Evolutionary conservation across 495 filamentous ascomycete genomes (phyloP).

Genomic region (Neurospora sublineolata): DNA sequence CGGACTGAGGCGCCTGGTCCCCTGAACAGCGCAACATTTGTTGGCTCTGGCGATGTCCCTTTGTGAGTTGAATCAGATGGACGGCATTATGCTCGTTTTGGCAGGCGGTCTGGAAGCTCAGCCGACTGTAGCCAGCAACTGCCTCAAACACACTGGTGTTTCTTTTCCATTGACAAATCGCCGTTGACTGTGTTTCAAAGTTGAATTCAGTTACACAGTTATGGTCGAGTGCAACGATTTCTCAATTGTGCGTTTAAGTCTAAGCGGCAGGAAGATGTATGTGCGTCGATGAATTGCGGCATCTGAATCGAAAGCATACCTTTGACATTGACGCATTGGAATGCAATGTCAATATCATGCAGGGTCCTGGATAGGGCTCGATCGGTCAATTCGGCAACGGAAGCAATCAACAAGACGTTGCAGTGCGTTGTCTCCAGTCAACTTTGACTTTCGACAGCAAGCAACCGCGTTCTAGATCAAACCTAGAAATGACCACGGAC

Average conservation of each 20-base stretch:
- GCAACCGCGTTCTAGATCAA: not conserved
- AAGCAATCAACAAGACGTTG: not conserved
- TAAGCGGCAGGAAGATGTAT: not conserved
- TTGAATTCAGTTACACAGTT: not conserved
- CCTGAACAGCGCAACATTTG: not conserved
- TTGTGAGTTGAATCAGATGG: not conserved
- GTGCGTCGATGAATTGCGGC: not conserved
- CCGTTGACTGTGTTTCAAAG: not conserved
- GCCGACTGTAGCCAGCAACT: not conserved
- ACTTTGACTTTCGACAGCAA: not conserved
- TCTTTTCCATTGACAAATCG: not conserved
- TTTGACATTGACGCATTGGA: not conserved
- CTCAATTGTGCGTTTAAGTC: not conserved
- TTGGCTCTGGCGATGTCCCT: not conserved
- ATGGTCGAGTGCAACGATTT: not conserved
- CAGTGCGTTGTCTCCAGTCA: not conserved
- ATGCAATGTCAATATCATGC: not conserved
- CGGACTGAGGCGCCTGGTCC: not conserved
- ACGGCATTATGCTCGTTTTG: slow-evolving; percentile 1
- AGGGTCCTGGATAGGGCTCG: not conserved
- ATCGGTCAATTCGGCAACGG: not conserved
- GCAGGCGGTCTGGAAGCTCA: slow-evolving; percentile 8
- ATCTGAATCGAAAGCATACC: not conserved
- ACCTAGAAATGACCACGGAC: not conserved
- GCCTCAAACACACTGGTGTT: not conserved